Evolutionary conservation across 139 green algal genomes (phyloP).

Genomic region (Deuterostichococcus epilithicus): DNA sequence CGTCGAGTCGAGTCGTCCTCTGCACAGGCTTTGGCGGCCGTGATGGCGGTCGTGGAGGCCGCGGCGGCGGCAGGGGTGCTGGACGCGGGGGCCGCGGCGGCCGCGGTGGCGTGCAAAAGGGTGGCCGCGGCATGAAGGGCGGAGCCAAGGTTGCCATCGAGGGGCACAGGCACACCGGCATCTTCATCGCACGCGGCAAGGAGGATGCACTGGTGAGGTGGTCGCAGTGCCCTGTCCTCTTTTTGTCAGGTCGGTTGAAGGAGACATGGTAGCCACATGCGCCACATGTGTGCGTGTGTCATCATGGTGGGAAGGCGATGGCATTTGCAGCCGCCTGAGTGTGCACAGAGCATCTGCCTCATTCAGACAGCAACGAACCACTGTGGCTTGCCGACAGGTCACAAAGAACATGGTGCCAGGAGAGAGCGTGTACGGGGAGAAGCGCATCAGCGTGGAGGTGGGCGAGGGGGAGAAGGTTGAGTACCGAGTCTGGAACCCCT

Average conservation of each 20-base stretch:
- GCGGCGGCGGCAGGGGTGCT: conserved; percentile 37
- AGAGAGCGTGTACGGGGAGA: conserved; percentile 97
- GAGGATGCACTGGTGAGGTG: conserved; percentile 74
- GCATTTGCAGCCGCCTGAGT: not conserved
- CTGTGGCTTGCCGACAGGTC: conserved; percentile 60
- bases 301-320: not conserved
- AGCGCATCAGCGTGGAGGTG: conserved; percentile 90
- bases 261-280: not conserved
- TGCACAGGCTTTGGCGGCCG: too few species aligned
- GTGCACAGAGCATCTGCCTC: not conserved
- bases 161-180: conserved; percentile 89
- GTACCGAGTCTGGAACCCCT: conserved; percentile 99
- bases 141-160: conserved; percentile 78
- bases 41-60: conserved; percentile 22
- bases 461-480: conserved; percentile 83
- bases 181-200: conserved; percentile 98
- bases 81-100: conserved; percentile 48
- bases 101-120: conserved; percentile 22
- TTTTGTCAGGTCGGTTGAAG: too few species aligned
- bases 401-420: conserved; percentile 92
- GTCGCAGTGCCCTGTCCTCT: too few species aligned
- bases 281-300: not conserved
- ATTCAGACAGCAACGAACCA: not conserved
- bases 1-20: too few species aligned
- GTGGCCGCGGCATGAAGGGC: conserved; percentile 85